Evolutionary conservation across 2,329 filamentous ascomycete species (phyloP).

Genomic region (Dactylonectria macrodidyma): DNA sequence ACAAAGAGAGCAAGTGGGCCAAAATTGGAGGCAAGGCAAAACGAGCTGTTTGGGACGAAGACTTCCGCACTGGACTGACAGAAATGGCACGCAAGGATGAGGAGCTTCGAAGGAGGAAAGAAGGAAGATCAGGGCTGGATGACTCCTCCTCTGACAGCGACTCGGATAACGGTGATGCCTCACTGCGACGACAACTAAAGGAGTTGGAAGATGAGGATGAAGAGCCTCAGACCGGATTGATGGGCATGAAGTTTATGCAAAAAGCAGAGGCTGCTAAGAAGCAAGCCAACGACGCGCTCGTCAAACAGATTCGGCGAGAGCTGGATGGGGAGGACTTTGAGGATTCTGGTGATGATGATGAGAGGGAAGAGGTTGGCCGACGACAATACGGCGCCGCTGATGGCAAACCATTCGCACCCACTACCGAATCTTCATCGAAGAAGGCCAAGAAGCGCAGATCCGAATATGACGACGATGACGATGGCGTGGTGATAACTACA

Average conservation of each 20-base stretch:
- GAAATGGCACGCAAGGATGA: slow-evolving; percentile 89
- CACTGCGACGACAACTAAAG: slow-evolving; percentile 63
- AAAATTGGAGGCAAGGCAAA: slow-evolving; percentile 86
- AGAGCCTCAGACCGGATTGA: slow-evolving; percentile 76
- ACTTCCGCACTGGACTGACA: slow-evolving; percentile 81
- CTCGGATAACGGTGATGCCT: slow-evolving; percentile 71
- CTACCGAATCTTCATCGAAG: slow-evolving; percentile 49
- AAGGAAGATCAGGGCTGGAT: slow-evolving; percentile 71
- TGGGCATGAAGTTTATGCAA: slow-evolving; percentile 95
- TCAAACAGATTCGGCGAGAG: slow-evolving; percentile 79
- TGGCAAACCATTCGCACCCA: slow-evolving; percentile 50
- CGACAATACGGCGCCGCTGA: slow-evolving; percentile 73
- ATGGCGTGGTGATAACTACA: slow-evolving; percentile 49
- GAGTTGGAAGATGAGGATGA: slow-evolving; percentile 63
- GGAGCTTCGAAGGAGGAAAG: slow-evolving; percentile 84
- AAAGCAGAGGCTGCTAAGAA: slow-evolving; percentile 86
- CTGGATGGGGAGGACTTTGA: slow-evolving; percentile 74
- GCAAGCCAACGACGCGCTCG: slow-evolving; percentile 84
- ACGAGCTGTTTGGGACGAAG: slow-evolving; percentile 89
- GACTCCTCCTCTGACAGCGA: slow-evolving; percentile 69
- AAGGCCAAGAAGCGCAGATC: slow-evolving; percentile 49
- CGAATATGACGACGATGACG: slow-evolving; percentile 46
- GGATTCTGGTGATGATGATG: slow-evolving; percentile 68
- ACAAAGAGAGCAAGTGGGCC: slow-evolving; percentile 93
- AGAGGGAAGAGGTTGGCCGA: slow-evolving; percentile 75